These are phyloP conservation scores for Dorcoceras hygrometricum DNA, from an alignment of 257 asterid species.

Conservation along the genomic window DNA sequence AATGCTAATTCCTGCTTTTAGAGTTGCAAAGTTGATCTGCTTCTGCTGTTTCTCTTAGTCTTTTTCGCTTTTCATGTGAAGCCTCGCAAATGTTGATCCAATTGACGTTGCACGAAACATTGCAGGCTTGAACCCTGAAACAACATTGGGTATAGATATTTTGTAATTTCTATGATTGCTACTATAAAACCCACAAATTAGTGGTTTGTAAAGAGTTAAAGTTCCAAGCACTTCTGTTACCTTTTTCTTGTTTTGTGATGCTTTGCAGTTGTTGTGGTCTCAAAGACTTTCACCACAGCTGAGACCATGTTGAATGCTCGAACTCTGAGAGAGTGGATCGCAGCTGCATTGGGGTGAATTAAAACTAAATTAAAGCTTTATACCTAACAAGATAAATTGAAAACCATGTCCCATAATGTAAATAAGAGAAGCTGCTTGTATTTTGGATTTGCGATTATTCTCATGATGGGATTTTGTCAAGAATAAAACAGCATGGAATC, in stretches of 20 bases:
- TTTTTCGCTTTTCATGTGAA: slow-evolving; percentile 31
- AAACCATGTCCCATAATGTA: slow-evolving; percentile 3
- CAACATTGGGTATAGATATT: slow-evolving; percentile 70
- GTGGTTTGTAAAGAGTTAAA: slow-evolving; percentile 7
- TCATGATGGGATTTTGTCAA: slow-evolving; percentile 9
- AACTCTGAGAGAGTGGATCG: slow-evolving; percentile 96
- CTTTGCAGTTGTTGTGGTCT: slow-evolving; percentile 86
- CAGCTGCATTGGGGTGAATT: slow-evolving; percentile 83
- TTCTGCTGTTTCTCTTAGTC: slow-evolving; percentile 17
- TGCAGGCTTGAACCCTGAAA: slow-evolving; percentile 86
- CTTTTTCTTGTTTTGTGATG: slow-evolving; percentile 21
- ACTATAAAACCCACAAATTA: neutral
- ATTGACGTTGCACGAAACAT: slow-evolving; percentile 87
- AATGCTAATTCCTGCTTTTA: slow-evolving; percentile 17
- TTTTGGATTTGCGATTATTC: slow-evolving; percentile 16
- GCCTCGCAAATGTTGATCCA: slow-evolving; percentile 99
- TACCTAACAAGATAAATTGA: slow-evolving; percentile 12
- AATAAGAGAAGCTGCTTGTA: slow-evolving; percentile 5
- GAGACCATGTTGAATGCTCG: slow-evolving; percentile 99
- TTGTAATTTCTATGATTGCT: slow-evolving; percentile 12
- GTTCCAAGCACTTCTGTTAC: slow-evolving; percentile 9
- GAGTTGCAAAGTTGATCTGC: slow-evolving; percentile 17
- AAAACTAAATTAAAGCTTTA: slow-evolving; percentile 4
- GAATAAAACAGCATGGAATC: neutral
- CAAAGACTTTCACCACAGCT: slow-evolving; percentile 97